A percentile compares a stretch with the other conserved stretches of the same genome.
Conservation (phyloP, 495 filamentous ascomycete species). For the Aspergillus conjunctus region DNA sequence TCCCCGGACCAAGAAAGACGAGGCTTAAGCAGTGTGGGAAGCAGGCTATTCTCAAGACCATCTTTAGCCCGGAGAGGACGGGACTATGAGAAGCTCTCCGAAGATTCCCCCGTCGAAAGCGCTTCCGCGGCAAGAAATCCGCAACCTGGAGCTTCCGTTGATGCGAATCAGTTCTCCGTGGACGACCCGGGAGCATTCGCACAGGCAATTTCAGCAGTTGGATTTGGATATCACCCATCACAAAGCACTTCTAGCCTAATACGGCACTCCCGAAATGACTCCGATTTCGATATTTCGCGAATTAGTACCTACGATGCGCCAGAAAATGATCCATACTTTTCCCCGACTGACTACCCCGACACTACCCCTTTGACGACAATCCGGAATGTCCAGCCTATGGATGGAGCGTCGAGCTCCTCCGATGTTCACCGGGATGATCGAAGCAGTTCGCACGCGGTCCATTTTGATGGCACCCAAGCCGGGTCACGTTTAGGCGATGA, state of each 20-base stretch:
- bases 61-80: constrained; percentile 39
- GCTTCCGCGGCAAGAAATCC: constrained; percentile 26
- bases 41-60: constrained; percentile 39
- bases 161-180: constrained; percentile 45
- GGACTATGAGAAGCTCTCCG: constrained; percentile 57
- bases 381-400: constrained; percentile 65
- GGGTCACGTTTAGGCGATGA: constrained; percentile 64
- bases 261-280: constrained; percentile 29
- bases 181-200: constrained; percentile 58
- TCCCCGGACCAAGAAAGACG: constrained; percentile 47
- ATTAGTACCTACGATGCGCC: constrained; percentile 31
- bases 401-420: constrained; percentile 54
- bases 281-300: constrained; percentile 38
- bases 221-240: constrained; percentile 55
- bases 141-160: constrained; percentile 31
- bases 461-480: constrained; percentile 41
- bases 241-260: constrained; percentile 29
- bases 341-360: constrained; percentile 62
- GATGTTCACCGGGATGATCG: constrained; percentile 60
- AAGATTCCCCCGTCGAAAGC: constrained; percentile 50
- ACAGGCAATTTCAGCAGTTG: constrained; percentile 61
- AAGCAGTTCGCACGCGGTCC: constrained; percentile 59
- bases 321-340: constrained; percentile 54
- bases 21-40: constrained; percentile 33
- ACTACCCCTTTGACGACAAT: constrained; percentile 64